A percentile compares a stretch with the other conserved stretches of the same genome.
phyloP scores from a whole-genome alignment of 2,329 filamentous ascomycete genomes.

The Monosporascus sp. region DNA sequence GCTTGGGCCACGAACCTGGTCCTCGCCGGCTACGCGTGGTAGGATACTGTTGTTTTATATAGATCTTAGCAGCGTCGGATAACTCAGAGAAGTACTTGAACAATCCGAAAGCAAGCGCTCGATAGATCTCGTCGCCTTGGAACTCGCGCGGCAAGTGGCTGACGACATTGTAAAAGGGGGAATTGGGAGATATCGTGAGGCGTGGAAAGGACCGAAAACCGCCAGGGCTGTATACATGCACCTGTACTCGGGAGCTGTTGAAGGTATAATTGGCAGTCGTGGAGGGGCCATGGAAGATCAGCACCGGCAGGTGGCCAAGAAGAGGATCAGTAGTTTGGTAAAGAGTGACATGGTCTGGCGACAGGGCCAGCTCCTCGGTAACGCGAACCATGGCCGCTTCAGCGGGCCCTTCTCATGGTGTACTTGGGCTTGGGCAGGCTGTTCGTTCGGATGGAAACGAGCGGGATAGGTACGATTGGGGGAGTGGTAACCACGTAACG shows the following conservation, averaged over 20 bases:
- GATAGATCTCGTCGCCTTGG: constrained; percentile 90
- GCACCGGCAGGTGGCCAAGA: constrained; percentile 72
- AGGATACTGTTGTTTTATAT: constrained; percentile 56
- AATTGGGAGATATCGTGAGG: constrained; percentile 88
- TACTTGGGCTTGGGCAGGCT: constrained; percentile 9
- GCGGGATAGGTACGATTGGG: constrained; percentile 8
- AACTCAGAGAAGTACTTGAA: constrained; percentile 93
- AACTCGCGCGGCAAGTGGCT: constrained; percentile 85
- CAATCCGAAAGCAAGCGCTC: constrained; percentile 85
- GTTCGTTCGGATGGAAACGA: constrained; percentile 7
- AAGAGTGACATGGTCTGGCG: constrained; percentile 75
- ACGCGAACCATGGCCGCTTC: constrained; percentile 72
- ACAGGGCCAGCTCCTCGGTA: constrained; percentile 70
- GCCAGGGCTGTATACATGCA: constrained; percentile 85
- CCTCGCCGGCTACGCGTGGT: constrained; percentile 44
- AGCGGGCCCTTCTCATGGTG: constrained; percentile 35
- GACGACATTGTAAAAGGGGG: constrained; percentile 85
- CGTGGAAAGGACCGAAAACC: constrained; percentile 87
- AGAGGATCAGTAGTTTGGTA: constrained; percentile 85
- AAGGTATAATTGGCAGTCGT: constrained; percentile 81
- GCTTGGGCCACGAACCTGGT: constrained; percentile 57
- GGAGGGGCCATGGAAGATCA: constrained; percentile 89
- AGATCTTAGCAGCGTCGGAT: constrained; percentile 66
- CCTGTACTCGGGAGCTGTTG: constrained; percentile 89
- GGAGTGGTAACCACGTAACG: constrained; percentile 12